phyloP scores from a whole-genome alignment of 78 protist species.

The Chrysochromulina parva region DNA sequence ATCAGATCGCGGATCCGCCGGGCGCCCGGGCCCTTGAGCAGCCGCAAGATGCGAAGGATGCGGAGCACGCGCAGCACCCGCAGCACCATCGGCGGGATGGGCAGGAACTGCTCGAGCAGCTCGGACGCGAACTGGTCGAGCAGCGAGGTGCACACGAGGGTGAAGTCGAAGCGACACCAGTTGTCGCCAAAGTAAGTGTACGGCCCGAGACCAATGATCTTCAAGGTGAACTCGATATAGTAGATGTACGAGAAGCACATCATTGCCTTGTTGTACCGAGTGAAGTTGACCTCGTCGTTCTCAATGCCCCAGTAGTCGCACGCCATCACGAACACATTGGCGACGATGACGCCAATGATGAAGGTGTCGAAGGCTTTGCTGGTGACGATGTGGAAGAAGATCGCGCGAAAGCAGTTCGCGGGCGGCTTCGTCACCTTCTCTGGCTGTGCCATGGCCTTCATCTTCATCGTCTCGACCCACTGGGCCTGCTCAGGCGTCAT shows the following conservation, averaged over 20 bases:
- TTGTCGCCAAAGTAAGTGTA: not conserved
- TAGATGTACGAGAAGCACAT: not conserved
- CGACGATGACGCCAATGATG: not conserved
- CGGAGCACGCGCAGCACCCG: not conserved
- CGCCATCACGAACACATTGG: not conserved
- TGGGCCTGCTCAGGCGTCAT: too few species aligned
- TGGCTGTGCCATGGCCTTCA: not conserved
- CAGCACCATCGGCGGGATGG: not conserved
- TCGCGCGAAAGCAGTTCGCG: not conserved
- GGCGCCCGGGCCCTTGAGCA: not conserved
- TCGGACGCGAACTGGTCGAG: not conserved
- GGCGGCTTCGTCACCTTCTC: not conserved
- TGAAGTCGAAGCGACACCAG: not conserved
- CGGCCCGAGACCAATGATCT: not conserved
- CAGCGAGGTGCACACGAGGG: not conserved
- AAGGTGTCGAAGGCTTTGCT: not conserved
- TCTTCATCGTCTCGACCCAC: not conserved
- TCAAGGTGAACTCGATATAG: not conserved
- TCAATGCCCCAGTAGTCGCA: not conserved
- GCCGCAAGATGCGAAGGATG: not conserved
- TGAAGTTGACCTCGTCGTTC: too few species aligned
- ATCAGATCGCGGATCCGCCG: not conserved
- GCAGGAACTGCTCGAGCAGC: not conserved
- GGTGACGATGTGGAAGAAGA: not conserved
- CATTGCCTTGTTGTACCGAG: too few species aligned